Conservation (phyloP, 345 rosid genomes). For the Crucihimalaya himalaica region DNA sequence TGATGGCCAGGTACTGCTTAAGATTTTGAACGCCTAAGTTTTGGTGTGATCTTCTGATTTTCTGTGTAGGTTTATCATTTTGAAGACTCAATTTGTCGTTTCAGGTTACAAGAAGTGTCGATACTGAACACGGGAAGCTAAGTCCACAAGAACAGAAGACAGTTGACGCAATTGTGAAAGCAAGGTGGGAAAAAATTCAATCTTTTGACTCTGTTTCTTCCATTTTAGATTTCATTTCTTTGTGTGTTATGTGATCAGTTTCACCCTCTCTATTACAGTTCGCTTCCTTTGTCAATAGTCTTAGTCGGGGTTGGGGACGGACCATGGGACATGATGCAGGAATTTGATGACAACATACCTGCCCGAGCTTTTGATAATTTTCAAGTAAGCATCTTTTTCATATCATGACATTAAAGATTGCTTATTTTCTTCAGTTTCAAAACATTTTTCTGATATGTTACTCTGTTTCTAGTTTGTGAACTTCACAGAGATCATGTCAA, state of each 20-base stretch:
- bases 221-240: background rate
- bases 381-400: constrained; percentile 53
- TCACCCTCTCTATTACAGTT: constrained; percentile 21
- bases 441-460: background rate
- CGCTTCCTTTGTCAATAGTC: constrained; percentile 81
- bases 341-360: constrained; percentile 97
- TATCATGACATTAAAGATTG: background rate
- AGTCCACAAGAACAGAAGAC: constrained; percentile 96
- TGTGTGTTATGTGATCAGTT: constrained; percentile 7
- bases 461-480: constrained; percentile 76
- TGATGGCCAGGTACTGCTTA: constrained; percentile 81
- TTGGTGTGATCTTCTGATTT: constrained; percentile 3
- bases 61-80: background rate
- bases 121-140: constrained; percentile 61
- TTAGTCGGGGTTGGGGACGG: constrained; percentile 98
- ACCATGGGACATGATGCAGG: constrained; percentile 99
- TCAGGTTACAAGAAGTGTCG: constrained; percentile 81
- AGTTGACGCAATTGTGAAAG: constrained; percentile 87
- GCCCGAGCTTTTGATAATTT: constrained; percentile 94
- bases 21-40: background rate
- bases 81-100: constrained; percentile 11
- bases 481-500: constrained; percentile 88
- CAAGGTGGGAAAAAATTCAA: constrained; percentile 55
- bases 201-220: constrained; percentile 6
- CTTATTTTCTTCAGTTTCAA: background rate